A percentile compares a stretch with the other conserved stretches of the same genome.
phyloP scores from a whole-genome alignment of 106 monocot genomes.

The Dioscorea alata region DNA sequence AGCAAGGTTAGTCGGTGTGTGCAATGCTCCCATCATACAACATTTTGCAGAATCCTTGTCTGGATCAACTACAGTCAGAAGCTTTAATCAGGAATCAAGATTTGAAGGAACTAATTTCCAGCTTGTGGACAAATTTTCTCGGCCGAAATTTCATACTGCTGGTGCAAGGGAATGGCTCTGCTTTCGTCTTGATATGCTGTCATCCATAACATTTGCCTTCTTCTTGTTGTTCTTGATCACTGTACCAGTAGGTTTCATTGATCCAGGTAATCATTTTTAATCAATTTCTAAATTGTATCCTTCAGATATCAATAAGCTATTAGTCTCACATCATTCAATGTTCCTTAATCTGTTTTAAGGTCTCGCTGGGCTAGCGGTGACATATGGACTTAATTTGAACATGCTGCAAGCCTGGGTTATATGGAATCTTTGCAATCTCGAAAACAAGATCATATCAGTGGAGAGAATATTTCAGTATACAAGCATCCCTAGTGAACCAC shows the following conservation, averaged over 20 bases:
- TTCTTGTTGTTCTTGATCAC: slow-evolving; percentile 62
- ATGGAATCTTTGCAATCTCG: slow-evolving; percentile 69
- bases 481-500: slow-evolving; percentile 66
- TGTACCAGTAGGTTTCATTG: slow-evolving; percentile 56
- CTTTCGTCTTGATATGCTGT: slow-evolving; percentile 60
- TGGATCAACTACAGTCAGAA: slow-evolving; percentile 67
- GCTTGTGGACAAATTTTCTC: slow-evolving; percentile 44
- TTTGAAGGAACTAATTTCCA: slow-evolving; percentile 44
- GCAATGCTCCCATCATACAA: slow-evolving; percentile 79
- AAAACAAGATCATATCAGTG: slow-evolving; percentile 78
- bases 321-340: background rate
- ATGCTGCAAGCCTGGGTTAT: slow-evolving; percentile 60
- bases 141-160: slow-evolving; percentile 59
- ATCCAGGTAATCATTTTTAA: slow-evolving; percentile 41
- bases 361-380: slow-evolving; percentile 75
- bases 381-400: slow-evolving; percentile 80
- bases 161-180: slow-evolving; percentile 66
- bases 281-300: background rate
- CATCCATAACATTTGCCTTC: slow-evolving; percentile 60
- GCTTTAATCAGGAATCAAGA: slow-evolving; percentile 52
- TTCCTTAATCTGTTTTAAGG: slow-evolving; percentile 22
- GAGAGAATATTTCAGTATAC: slow-evolving; percentile 88
- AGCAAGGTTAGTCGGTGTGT: slow-evolving; percentile 56
- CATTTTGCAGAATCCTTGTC: slow-evolving; percentile 74
- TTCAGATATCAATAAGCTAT: background rate